Evolutionary conservation across 148 eudicot species (phyloP).

Genomic region (Polygonum maritimum): DNA sequence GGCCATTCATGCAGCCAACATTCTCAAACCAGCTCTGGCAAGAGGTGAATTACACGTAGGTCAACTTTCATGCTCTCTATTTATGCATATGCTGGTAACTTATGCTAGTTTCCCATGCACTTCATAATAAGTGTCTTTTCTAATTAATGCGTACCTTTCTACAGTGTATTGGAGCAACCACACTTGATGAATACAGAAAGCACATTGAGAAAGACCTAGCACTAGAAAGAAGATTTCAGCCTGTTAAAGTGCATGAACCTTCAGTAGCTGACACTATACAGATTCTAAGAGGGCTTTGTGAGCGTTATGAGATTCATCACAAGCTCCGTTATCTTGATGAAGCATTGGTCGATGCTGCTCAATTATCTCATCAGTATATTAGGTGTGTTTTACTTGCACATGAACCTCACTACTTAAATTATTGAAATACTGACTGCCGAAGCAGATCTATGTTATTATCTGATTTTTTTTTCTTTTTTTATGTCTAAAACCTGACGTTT

Average conservation of each 20-base stretch:
- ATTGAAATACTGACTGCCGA: too few relatives aligned
- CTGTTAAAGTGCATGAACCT: conserved; percentile 95
- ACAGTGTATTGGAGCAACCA: conserved; percentile 95
- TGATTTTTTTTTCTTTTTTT: too few relatives aligned
- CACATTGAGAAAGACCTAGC: conserved; percentile 96
- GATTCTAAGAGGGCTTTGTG: conserved; percentile 79
- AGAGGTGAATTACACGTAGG: conserved; percentile 88
- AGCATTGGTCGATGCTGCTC: conserved; percentile 15
- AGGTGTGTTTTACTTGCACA: background rate
- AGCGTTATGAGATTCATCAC: conserved; percentile 64
- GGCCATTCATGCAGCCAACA: conserved; percentile 91
- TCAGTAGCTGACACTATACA: conserved; percentile 81
- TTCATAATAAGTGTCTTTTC: too few relatives aligned
- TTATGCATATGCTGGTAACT: too few relatives aligned
- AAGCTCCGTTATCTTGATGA: conserved; percentile 12
- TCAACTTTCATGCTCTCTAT: background rate
- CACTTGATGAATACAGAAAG: conserved; percentile 89
- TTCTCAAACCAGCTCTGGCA: conserved; percentile 87
- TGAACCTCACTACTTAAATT: too few relatives aligned
- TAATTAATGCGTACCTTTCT: conserved; percentile 10
- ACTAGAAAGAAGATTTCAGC: conserved; percentile 65
- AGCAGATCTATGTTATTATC: too few relatives aligned
- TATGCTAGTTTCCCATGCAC: too few relatives aligned
- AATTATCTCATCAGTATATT: conserved; percentile 16
- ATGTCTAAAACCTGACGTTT: too few relatives aligned